phyloP scores from a whole-genome alignment of 1,284 basidiomycete genomes.

The Ganoderma leucocontextum region DNA sequence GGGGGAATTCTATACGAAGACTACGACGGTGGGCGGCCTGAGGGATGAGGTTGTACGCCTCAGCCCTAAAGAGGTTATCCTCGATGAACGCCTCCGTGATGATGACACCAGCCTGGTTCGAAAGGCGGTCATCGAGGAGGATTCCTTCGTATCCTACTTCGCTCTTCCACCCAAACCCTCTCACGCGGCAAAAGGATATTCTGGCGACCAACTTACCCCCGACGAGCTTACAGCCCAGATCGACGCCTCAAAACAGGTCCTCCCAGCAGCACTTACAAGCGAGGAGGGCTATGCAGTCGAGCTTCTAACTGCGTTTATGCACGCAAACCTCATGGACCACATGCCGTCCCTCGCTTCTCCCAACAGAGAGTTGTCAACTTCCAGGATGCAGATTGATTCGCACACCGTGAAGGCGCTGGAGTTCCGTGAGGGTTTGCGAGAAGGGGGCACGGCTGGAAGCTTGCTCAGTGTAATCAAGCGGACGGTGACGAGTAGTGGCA shows the following conservation, averaged over 20 bases:
- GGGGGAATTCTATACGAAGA: slow-evolving; percentile 89
- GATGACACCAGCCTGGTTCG: slow-evolving; percentile 53
- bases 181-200: neutral
- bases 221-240: slow-evolving; percentile 27
- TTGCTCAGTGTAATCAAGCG: slow-evolving; percentile 82
- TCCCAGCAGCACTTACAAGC: slow-evolving; percentile 21
- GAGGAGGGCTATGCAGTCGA: slow-evolving; percentile 67
- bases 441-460: slow-evolving; percentile 79
- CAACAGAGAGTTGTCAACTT: slow-evolving; percentile 61
- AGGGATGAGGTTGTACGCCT: slow-evolving; percentile 89
- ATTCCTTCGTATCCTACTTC: slow-evolving; percentile 58
- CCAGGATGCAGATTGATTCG: slow-evolving; percentile 89
- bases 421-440: slow-evolving; percentile 80
- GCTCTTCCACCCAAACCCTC: slow-evolving; percentile 18
- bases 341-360: slow-evolving; percentile 77
- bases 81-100: slow-evolving; percentile 57
- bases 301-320: slow-evolving; percentile 76
- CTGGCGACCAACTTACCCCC: slow-evolving; percentile 15
- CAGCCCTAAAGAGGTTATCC: slow-evolving; percentile 83
- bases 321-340: slow-evolving; percentile 77
- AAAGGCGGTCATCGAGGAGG: slow-evolving; percentile 58
- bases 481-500: slow-evolving; percentile 84
- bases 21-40: slow-evolving; percentile 60
- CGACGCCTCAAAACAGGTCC: slow-evolving; percentile 13
- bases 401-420: slow-evolving; percentile 92